These are phyloP conservation scores for Acanthamoeba comandoni DNA, from an alignment of 208 protist genomes.

Conservation along the genomic window DNA sequence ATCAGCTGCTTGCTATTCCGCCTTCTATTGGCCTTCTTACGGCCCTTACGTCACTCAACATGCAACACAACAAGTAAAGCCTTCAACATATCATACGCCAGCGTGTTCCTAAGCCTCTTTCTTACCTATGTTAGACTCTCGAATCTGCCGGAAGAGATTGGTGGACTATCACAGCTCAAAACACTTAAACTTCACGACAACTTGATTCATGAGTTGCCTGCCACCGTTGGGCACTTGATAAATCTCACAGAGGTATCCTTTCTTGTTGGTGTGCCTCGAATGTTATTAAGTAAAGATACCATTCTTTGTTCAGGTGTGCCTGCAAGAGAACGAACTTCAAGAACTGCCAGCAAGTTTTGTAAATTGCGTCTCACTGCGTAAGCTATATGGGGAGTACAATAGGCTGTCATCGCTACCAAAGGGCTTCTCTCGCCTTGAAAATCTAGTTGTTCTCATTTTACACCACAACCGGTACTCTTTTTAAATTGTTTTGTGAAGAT, in stretches of 20 bases:
- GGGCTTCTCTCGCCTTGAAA: slow-evolving; percentile 6
- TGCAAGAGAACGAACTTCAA: slow-evolving; percentile 56
- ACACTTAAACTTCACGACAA: slow-evolving; percentile 67
- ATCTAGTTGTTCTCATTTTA: slow-evolving; percentile 62
- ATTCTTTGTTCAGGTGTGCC: slow-evolving; percentile 29
- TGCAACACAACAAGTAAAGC: slow-evolving; percentile 39
- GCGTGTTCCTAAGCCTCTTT: too few relatives aligned
- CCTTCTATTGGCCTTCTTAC: not conserved
- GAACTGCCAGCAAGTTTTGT: slow-evolving; percentile 28
- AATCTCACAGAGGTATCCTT: not conserved
- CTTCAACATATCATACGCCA: too few relatives aligned
- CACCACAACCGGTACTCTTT: slow-evolving; percentile 34
- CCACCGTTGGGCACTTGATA: slow-evolving; percentile 42
- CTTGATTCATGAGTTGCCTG: not conserved
- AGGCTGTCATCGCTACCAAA: slow-evolving; percentile 14
- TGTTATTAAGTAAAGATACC: not conserved
- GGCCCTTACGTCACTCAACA: slow-evolving; percentile 21
- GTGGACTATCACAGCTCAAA: not conserved
- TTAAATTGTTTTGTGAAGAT: not conserved
- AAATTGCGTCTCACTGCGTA: slow-evolving; percentile 6
- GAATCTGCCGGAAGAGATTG: slow-evolving; percentile 2
- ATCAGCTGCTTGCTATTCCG: slow-evolving; percentile 40
- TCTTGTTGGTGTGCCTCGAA: not conserved
- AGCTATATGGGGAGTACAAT: slow-evolving; percentile 68
- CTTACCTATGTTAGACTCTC: not conserved